Conservation (phyloP, 1,139 yeast genomes). For the Suhomyces bokatorum region DNA sequence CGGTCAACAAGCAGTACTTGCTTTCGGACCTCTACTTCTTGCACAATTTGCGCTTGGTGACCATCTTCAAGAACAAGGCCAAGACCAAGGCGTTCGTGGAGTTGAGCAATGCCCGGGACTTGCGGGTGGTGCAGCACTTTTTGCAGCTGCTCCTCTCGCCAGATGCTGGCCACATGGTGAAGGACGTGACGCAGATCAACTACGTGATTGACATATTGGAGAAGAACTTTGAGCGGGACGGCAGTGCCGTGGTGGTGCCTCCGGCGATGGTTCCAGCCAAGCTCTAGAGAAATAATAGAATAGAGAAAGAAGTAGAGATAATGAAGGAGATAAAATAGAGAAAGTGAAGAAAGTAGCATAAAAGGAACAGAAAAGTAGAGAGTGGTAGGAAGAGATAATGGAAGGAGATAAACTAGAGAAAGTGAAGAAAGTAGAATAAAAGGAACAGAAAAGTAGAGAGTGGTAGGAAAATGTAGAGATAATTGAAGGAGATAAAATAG, state of each 20-base stretch:
- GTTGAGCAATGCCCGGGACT: conserved; percentile 32
- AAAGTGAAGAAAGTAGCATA: too few species aligned
- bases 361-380: too few species aligned
- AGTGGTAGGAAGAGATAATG: too few species aligned
- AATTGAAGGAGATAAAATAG: too few species aligned
- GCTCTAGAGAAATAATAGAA: background rate
- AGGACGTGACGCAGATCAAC: conserved; percentile 26
- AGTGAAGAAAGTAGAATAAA: too few species aligned
- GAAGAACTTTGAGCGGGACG: conserved; percentile 29
- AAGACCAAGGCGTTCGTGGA: conserved; percentile 46
- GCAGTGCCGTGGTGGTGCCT: background rate
- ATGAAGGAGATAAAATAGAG: too few species aligned
- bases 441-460: too few species aligned
- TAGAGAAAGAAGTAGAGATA: too few species aligned
- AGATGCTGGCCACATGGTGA: conserved; percentile 8
- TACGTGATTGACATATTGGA: conserved; percentile 44
- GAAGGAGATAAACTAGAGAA: too few species aligned
- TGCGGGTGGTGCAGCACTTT: conserved; percentile 30
- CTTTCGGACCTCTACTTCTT: conserved; percentile 44
- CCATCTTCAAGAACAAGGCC: conserved; percentile 44
- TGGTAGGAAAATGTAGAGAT: too few species aligned
- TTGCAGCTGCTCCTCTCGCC: conserved; percentile 24
- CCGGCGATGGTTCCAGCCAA: background rate
- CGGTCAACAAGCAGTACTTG: conserved; percentile 47
- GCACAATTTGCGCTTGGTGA: conserved; percentile 36